A percentile compares a stretch with the other conserved stretches of the same genome.
These are phyloP conservation scores for Candida sakaeoensis DNA, from an alignment of 805 yeast genomes.

Conservation along the genomic window DNA sequence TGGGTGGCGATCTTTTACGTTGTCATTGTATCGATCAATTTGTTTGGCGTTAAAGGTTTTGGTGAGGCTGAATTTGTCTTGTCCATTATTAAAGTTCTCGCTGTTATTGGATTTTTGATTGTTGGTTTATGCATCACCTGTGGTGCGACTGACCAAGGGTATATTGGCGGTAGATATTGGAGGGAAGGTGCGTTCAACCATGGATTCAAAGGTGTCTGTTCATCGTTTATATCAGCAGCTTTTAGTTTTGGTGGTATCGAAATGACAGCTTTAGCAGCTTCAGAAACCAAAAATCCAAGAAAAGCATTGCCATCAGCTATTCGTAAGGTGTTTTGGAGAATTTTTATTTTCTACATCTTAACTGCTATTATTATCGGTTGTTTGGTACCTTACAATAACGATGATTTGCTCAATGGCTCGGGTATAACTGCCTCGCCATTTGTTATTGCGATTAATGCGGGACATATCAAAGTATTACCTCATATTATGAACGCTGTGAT, in stretches of 20 bases:
- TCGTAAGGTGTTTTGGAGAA: constrained; percentile 43
- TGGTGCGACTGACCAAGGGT: constrained; percentile 34
- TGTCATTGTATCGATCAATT: constrained; percentile 24
- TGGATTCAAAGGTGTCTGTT: constrained; percentile 37
- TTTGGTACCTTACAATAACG: constrained; percentile 50
- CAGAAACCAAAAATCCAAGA: constrained; percentile 39
- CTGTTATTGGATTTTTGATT: constrained; percentile 32
- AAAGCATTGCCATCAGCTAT: constrained; percentile 38
- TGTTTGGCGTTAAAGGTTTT: constrained; percentile 35
- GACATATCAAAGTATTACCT: constrained; percentile 64
- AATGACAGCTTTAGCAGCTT: constrained; percentile 35
- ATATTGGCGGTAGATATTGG: constrained; percentile 34
- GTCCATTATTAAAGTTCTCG: constrained; percentile 30
- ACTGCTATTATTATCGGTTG: constrained; percentile 34
- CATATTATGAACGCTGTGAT: constrained; percentile 73
- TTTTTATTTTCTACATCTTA: constrained; percentile 35
- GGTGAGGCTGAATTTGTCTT: constrained; percentile 35
- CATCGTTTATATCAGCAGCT: constrained; percentile 31
- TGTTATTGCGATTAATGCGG: constrained; percentile 63
- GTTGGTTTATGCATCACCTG: constrained; percentile 31
- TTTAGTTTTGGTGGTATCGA: constrained; percentile 36
- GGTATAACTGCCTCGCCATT: constrained; percentile 70
- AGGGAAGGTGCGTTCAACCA: constrained; percentile 33
- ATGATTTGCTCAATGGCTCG: constrained; percentile 45
- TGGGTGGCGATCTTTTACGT: constrained; percentile 35